Conservation (phyloP, 345 rosid genomes). For the Pseudoturritis turrita region DNA sequence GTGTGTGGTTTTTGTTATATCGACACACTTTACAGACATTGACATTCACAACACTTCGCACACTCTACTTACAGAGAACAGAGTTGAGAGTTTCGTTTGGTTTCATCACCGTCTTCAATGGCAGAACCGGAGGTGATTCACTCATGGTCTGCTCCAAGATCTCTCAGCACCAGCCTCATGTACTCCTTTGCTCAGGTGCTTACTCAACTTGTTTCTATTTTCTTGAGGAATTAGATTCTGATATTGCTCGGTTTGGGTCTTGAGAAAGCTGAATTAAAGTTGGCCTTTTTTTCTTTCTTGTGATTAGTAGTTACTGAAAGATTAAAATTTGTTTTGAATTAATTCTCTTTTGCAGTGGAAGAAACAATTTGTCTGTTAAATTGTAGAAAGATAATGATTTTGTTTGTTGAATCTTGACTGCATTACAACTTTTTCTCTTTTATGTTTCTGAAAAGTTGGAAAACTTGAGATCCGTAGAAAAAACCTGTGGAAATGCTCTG, state of each 20-base stretch:
- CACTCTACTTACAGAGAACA: not conserved
- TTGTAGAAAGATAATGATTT: too few relatives aligned
- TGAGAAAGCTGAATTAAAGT: conserved; percentile 6
- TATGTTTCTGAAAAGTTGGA: not conserved
- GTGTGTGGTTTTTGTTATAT: not conserved
- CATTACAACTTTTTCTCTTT: too few relatives aligned
- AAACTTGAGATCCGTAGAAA: not conserved
- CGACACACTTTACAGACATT: not conserved
- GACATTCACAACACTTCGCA: not conserved
- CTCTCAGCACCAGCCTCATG: conserved; percentile 82
- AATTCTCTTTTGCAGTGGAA: not conserved
- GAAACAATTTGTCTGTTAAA: not conserved
- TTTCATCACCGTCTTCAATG: conserved; percentile 21
- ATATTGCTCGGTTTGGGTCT: not conserved
- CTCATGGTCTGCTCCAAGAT: conserved; percentile 88
- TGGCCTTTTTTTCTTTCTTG: too few relatives aligned
- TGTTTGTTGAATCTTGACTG: too few relatives aligned
- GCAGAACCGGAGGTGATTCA: conserved; percentile 57
- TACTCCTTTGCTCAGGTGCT: conserved; percentile 86
- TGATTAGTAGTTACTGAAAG: not conserved
- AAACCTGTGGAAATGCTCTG: not conserved
- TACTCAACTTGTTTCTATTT: not conserved
- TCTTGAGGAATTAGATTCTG: not conserved
- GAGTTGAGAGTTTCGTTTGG: not conserved
- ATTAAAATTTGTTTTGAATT: not conserved